These are phyloP conservation scores for Miamiensis avidus DNA, from an alignment of 169 alveolate genomes.

Conservation along the genomic window DNA sequence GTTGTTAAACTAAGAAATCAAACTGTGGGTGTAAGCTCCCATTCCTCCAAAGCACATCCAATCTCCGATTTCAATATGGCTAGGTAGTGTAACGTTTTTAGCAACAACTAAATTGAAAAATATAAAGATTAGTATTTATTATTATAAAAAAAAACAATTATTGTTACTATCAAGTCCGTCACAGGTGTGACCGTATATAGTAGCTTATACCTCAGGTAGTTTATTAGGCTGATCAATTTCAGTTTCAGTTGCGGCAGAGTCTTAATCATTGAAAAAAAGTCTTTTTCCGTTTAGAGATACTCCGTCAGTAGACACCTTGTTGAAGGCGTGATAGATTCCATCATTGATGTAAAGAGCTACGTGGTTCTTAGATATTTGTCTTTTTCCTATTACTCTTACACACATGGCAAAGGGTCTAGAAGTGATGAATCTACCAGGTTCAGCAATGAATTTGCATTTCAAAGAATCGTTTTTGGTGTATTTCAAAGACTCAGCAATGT, in stretches of 20 bases:
- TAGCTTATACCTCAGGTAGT: constrained; percentile 1
- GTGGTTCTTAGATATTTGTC: constrained; percentile 15
- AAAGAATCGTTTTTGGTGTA: constrained; percentile 33
- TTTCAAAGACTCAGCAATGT: constrained; percentile 18
- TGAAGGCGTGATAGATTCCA: constrained; percentile 43
- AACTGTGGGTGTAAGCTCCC: constrained; percentile 42
- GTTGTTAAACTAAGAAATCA: constrained; percentile 9
- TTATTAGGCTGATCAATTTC: not conserved
- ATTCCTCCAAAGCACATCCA: constrained; percentile 44
- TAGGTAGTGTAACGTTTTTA: constrained; percentile 17
- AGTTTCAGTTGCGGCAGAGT: not conserved
- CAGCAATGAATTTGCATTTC: constrained; percentile 39
- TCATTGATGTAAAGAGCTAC: constrained; percentile 38
- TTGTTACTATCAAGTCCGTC: constrained; percentile 29
- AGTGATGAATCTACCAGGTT: constrained; percentile 46
- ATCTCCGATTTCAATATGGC: constrained; percentile 35
- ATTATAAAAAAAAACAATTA: too few relatives aligned
- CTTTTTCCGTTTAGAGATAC: constrained; percentile 26
- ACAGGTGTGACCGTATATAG: constrained; percentile 45
- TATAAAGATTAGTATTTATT: too few relatives aligned
- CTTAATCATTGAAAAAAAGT: constrained; percentile 22
- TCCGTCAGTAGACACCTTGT: constrained; percentile 39
- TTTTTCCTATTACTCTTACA: constrained; percentile 35
- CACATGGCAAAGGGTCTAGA: constrained; percentile 27
- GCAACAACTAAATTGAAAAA: constrained; percentile 15